These are phyloP conservation scores for Artemisia tridentata DNA, from an alignment of 129 eudicot genomes.

Conservation along the genomic window DNA sequence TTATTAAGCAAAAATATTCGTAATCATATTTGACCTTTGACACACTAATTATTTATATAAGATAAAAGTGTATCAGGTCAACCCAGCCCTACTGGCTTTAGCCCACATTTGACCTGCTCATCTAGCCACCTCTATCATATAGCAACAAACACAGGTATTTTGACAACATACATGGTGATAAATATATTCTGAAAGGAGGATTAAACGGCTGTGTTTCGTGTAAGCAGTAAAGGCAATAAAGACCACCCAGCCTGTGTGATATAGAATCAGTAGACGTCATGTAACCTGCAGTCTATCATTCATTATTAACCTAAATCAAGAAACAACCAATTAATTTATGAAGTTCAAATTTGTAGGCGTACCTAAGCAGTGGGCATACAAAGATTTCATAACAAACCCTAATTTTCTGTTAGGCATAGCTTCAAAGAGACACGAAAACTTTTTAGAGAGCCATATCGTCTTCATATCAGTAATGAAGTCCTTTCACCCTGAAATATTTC, in stretches of 20 bases:
- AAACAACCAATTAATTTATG: background rate
- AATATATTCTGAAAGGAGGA: conserved; percentile 74
- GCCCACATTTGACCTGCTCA: conserved; percentile 1
- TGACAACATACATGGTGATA: conserved; percentile 60
- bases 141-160: conserved; percentile 15
- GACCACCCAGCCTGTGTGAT: conserved; percentile 67
- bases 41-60: too few species aligned
- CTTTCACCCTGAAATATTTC: conserved; percentile 41
- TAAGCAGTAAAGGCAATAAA: conserved; percentile 81
- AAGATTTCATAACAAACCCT: conserved; percentile 75
- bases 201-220: conserved; percentile 86
- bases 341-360: conserved; percentile 17
- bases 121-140: background rate
- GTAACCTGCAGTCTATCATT: conserved; percentile 52
- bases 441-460: conserved; percentile 63
- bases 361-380: conserved; percentile 70
- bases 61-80: background rate
- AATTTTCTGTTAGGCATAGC: conserved; percentile 54
- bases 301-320: background rate
- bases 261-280: conserved; percentile 47
- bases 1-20: too few species aligned
- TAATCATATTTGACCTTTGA: background rate
- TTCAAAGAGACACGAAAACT: conserved; percentile 71
- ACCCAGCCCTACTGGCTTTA: background rate
- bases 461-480: conserved; percentile 53